Conservation (phyloP, 2,329 filamentous ascomycete genomes). For the Hymenoscyphus repandus region DNA sequence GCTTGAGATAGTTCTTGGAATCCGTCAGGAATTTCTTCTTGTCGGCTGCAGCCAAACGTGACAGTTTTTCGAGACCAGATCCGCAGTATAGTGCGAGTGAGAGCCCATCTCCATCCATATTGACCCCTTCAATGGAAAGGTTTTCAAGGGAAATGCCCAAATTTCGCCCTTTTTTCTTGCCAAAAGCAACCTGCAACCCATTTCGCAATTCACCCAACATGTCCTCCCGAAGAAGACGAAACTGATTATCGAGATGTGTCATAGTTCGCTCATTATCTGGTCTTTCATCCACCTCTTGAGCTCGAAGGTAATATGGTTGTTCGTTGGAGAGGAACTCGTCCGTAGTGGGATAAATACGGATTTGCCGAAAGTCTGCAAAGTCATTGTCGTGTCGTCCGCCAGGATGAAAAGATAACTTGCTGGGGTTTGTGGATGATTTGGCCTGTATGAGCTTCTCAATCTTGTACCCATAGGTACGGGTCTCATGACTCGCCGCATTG, state of each 20-base stretch:
- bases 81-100: conserved; percentile 38
- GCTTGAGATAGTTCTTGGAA: conserved; percentile 47
- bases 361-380: conserved; percentile 51
- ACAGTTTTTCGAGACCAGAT: conserved; percentile 41
- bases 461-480: conserved; percentile 34
- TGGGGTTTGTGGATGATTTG: conserved; percentile 10
- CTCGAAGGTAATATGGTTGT: conserved; percentile 49
- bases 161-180: conserved; percentile 42
- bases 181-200: conserved; percentile 48
- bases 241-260: conserved; percentile 64
- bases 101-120: conserved; percentile 19
- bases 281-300: conserved; percentile 43
- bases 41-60: conserved; percentile 21
- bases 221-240: conserved; percentile 65
- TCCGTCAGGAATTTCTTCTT: conserved; percentile 43
- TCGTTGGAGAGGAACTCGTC: conserved; percentile 55
- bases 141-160: conserved; percentile 35
- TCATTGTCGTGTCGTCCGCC: conserved; percentile 75
- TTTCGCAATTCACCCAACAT: conserved; percentile 62
- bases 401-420: conserved; percentile 31
- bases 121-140: conserved; percentile 36
- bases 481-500: conserved; percentile 14
- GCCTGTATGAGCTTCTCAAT: conserved; percentile 34
- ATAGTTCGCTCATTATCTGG: conserved; percentile 34
- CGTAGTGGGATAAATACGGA: conserved; percentile 59